Conservation (phyloP, 2,329 filamentous ascomycete genomes). For the Myotisia sp. region DNA sequence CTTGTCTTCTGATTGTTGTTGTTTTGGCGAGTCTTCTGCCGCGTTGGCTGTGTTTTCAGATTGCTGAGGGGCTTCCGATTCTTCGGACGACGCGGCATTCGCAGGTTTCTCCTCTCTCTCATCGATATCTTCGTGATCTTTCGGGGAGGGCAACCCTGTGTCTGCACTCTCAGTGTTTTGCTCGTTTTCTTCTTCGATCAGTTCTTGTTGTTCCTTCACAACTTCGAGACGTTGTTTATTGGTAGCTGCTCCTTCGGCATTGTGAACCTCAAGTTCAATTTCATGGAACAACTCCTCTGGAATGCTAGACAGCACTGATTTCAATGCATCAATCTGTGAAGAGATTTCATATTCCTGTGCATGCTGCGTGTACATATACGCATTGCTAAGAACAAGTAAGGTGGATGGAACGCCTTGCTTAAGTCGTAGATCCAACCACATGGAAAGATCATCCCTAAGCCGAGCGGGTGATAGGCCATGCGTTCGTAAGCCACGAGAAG, state of each 20-base stretch:
- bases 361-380: slow-evolving; percentile 75
- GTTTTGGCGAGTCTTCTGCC: slow-evolving; percentile 13
- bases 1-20: slow-evolving; percentile 16
- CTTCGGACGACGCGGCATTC: slow-evolving; percentile 41
- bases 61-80: slow-evolving; percentile 32
- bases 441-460: slow-evolving; percentile 76
- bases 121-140: slow-evolving; percentile 84
- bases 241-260: slow-evolving; percentile 87
- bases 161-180: slow-evolving; percentile 72
- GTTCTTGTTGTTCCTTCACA: slow-evolving; percentile 92
- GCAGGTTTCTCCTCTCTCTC: slow-evolving; percentile 53
- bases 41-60: slow-evolving; percentile 21
- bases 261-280: slow-evolving; percentile 96
- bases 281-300: slow-evolving; percentile 98
- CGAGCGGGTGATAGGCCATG: slow-evolving; percentile 80
- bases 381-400: slow-evolving; percentile 86
- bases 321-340: slow-evolving; percentile 82
- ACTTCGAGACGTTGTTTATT: slow-evolving; percentile 99
- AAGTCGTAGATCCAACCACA: slow-evolving; percentile 86
- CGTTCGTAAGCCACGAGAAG: slow-evolving; percentile 80
- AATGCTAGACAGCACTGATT: slow-evolving; percentile 82
- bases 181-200: slow-evolving; percentile 93
- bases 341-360: slow-evolving; percentile 71
- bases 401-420: slow-evolving; percentile 94
- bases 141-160: slow-evolving; percentile 57